phyloP scores from a whole-genome alignment of 176 grass and related monocot genomes.

The Alloteropsis semialata region DNA sequence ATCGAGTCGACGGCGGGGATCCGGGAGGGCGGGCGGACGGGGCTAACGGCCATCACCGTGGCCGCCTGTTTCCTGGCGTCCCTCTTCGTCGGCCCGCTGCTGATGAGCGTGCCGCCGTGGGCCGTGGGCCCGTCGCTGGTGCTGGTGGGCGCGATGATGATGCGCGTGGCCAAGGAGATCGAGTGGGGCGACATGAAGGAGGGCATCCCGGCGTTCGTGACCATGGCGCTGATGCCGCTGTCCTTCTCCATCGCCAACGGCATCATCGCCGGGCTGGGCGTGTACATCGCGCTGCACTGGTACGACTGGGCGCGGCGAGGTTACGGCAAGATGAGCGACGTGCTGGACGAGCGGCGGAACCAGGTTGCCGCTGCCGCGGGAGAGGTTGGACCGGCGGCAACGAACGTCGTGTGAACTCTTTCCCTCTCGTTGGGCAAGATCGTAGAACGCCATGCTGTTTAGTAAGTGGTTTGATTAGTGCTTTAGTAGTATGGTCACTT shows the following conservation, averaged over 20 bases:
- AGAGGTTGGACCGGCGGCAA: background rate
- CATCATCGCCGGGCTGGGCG: constrained; percentile 57
- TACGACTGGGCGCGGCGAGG: constrained; percentile 39
- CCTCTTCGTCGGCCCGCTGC: constrained; percentile 58
- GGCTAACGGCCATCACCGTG: constrained; percentile 56
- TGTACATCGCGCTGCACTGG: constrained; percentile 49
- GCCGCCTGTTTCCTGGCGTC: constrained; percentile 51
- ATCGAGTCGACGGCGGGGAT: constrained; percentile 72
- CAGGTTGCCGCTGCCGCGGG: constrained; percentile 27
- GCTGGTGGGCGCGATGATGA: constrained; percentile 80
- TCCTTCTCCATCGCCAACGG: constrained; percentile 80
- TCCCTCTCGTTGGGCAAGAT: background rate
- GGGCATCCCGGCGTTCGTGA: constrained; percentile 66
- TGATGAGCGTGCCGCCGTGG: constrained; percentile 66
- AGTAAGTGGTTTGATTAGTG: background rate
- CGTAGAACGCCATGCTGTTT: background rate
- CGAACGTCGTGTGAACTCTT: background rate
- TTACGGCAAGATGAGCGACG: background rate
- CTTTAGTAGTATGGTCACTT: background rate
- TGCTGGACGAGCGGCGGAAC: constrained; percentile 38
- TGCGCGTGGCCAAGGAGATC: constrained; percentile 61
- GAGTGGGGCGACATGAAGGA: constrained; percentile 66
- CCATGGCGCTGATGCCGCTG: constrained; percentile 74
- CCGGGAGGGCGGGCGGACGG: constrained; percentile 63
- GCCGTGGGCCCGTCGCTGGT: constrained; percentile 69